phyloP scores from a whole-genome alignment of 805 yeast species.

The Kuraishia molischiana region DNA sequence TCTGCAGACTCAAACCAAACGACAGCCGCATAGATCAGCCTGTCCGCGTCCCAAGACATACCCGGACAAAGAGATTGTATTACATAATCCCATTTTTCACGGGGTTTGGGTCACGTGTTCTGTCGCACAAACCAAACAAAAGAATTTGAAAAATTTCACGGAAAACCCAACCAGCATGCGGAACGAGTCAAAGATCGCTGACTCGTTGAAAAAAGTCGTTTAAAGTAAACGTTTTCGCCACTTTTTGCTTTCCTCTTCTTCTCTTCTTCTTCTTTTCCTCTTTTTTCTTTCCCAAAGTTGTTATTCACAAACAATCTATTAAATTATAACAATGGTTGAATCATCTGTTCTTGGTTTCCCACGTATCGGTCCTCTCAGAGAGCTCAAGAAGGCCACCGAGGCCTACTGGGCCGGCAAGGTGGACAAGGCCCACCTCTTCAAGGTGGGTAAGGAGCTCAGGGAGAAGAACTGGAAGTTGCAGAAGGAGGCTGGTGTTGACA shows the following conservation, averaged over 20 bases:
- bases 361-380: constrained; percentile 99
- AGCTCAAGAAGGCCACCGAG: constrained; percentile 97
- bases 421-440: constrained; percentile 74
- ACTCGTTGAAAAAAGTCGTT: too few species aligned
- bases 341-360: constrained; percentile 99
- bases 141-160: too few species aligned
- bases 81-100: too few species aligned
- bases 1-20: too few species aligned
- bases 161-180: too few species aligned
- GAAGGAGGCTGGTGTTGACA: constrained; percentile 92
- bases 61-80: too few species aligned
- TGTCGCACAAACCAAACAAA: too few species aligned
- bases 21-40: too few species aligned
- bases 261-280: background rate
- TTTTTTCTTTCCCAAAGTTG: background rate
- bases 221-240: background rate
- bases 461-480: constrained; percentile 97
- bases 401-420: constrained; percentile 98
- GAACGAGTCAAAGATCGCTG: too few species aligned
- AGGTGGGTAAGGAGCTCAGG: constrained; percentile 93
- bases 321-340: constrained; percentile 67
- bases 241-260: background rate
- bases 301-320: background rate
- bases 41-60: too few species aligned
- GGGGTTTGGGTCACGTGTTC: too few species aligned